Conservation (phyloP, 805 yeast species). For the Lipomyces lipofer region DNA sequence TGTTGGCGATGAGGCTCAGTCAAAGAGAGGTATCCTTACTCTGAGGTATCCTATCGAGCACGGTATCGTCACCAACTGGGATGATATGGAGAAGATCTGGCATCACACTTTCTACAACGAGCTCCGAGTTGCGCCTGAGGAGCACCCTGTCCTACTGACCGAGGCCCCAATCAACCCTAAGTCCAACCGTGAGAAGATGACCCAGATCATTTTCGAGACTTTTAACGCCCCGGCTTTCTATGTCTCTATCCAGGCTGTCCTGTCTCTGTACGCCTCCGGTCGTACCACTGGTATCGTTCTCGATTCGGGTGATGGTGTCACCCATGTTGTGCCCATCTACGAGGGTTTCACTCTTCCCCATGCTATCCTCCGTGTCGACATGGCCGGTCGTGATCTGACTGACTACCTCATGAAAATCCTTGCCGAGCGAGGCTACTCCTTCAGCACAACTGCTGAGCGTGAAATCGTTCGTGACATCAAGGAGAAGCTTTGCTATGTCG, state of each 20-base stretch:
- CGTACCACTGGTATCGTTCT: slow-evolving; percentile 99
- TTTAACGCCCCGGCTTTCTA: slow-evolving; percentile 99
- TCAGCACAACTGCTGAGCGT: slow-evolving; percentile 98
- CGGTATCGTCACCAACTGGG: slow-evolving; percentile 99
- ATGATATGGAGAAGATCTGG: slow-evolving; percentile 99
- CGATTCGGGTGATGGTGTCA: slow-evolving; percentile 99
- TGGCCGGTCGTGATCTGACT: slow-evolving; percentile 99
- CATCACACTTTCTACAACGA: slow-evolving; percentile 99
- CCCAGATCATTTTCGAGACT: slow-evolving; percentile 98
- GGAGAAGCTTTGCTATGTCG: slow-evolving; percentile 98
- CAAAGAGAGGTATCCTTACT: slow-evolving; percentile 99
- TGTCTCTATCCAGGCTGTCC: slow-evolving; percentile 97
- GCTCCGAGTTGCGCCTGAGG: slow-evolving; percentile 99
- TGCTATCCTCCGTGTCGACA: slow-evolving; percentile 97
- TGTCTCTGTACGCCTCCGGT: slow-evolving; percentile 98
- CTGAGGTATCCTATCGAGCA: slow-evolving; percentile 99
- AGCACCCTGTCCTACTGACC: slow-evolving; percentile 98
- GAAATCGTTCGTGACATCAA: slow-evolving; percentile 98
- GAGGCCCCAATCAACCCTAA: slow-evolving; percentile 99
- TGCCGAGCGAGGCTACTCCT: slow-evolving; percentile 97
- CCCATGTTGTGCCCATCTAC: slow-evolving; percentile 99
- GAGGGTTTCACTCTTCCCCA: slow-evolving; percentile 99
- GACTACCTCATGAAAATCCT: slow-evolving; percentile 98
- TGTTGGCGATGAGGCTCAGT: slow-evolving; percentile 99
- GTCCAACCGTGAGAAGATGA: slow-evolving; percentile 99